Conservation (phyloP, 2,329 filamentous ascomycete species). For the Aphanoascus verrucosus region DNA sequence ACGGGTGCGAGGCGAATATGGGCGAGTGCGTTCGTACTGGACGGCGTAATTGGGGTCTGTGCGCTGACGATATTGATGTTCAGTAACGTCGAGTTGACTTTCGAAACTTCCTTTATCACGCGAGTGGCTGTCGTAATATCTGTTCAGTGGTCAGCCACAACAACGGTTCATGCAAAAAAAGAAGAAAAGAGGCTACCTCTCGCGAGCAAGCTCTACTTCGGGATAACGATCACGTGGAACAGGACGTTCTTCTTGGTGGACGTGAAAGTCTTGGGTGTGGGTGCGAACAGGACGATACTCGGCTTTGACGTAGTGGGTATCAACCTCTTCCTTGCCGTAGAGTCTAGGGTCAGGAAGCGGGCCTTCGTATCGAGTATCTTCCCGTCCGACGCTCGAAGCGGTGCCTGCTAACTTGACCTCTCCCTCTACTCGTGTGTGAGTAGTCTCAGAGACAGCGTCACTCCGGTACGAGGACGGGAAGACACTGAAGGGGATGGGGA, state of each 20-base stretch:
- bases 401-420: slow-evolving; percentile 62
- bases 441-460: slow-evolving; percentile 56
- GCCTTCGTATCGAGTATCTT: slow-evolving; percentile 72
- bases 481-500: slow-evolving; percentile 99
- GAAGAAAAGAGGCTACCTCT: slow-evolving; percentile 32
- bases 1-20: slow-evolving; percentile 22
- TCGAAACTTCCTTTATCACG: slow-evolving; percentile 31
- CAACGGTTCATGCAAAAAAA: background rate
- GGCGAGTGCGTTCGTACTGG: slow-evolving; percentile 31
- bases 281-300: slow-evolving; percentile 33
- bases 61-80: slow-evolving; percentile 56
- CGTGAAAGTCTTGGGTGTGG: slow-evolving; percentile 11
- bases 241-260: slow-evolving; percentile 32
- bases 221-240: slow-evolving; percentile 32
- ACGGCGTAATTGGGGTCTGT: slow-evolving; percentile 44
- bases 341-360: slow-evolving; percentile 55
- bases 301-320: slow-evolving; percentile 60
- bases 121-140: slow-evolving; percentile 23
- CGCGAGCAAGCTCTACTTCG: slow-evolving; percentile 42
- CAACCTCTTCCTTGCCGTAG: slow-evolving; percentile 76
- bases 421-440: slow-evolving; percentile 75
- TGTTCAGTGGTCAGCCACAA: slow-evolving; percentile 13
- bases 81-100: slow-evolving; percentile 43
- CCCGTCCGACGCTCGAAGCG: slow-evolving; percentile 86
- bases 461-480: slow-evolving; percentile 96